Percentiles rank a stretch among this genome's conserved stretches.
phyloP scores from a whole-genome alignment of 306 rosid genomes.

The Quillaja saponaria region DNA sequence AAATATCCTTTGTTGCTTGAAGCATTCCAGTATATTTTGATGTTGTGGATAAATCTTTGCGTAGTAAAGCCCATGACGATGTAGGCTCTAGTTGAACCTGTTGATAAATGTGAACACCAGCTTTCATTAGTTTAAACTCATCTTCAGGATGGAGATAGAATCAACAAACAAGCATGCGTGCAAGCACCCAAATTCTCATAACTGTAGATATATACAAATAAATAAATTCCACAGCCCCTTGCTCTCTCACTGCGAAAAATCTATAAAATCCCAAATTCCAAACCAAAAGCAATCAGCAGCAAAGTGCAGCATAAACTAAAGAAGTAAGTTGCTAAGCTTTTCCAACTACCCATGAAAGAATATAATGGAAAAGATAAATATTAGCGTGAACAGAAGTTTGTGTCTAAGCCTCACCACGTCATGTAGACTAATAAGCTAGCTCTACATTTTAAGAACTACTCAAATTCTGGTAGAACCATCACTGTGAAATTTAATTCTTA shows the following conservation, averaged over 20 bases:
- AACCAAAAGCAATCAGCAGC: slow-evolving; percentile 3
- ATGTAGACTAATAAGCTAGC: background rate
- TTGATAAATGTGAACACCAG: slow-evolving; percentile 21
- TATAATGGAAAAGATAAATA: too few species aligned
- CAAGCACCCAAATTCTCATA: background rate
- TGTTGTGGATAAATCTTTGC: slow-evolving; percentile 47
- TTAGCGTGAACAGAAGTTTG: too few species aligned
- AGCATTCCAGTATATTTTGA: slow-evolving; percentile 90
- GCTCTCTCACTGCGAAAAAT: background rate
- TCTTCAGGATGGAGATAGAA: slow-evolving; percentile 18
- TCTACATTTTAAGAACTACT: slow-evolving; percentile 15
- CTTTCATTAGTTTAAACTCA: slow-evolving; percentile 27
- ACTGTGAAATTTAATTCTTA: too few species aligned
- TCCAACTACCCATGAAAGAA: too few species aligned
- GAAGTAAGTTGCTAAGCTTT: background rate
- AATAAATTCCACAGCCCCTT: slow-evolving; percentile 9
- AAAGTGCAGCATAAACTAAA: background rate
- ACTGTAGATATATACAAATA: slow-evolving; percentile 11
- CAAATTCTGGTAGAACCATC: slow-evolving; percentile 2
- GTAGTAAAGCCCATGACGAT: slow-evolving; percentile 70
- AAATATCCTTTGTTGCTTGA: slow-evolving; percentile 88
- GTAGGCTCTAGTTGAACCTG: slow-evolving; percentile 97
- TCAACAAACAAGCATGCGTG: slow-evolving; percentile 13
- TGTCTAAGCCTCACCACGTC: background rate
- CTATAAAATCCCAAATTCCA: background rate